Percentiles rank a stretch among this genome's conserved stretches.
phyloP scores from a whole-genome alignment of 257 asterid species.

The Sherardia arvensis region DNA sequence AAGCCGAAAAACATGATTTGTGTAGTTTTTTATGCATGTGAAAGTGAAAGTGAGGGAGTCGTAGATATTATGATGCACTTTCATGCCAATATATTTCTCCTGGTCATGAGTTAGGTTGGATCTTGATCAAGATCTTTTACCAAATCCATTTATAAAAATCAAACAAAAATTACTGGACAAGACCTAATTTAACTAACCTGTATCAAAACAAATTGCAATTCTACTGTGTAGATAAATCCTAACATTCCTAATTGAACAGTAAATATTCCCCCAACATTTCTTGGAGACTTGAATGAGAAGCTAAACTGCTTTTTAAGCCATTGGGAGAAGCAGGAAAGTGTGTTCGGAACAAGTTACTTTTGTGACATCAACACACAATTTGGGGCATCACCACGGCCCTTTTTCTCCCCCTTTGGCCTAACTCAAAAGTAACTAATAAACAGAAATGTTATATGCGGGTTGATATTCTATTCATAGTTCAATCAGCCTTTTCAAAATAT shows the following conservation, averaged over 20 bases:
- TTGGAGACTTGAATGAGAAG: conserved; percentile 7
- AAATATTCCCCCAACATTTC: not conserved
- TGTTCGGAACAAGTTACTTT: not conserved
- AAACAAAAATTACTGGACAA: too few relatives aligned
- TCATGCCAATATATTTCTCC: not conserved
- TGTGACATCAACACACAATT: not conserved
- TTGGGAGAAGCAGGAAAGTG: not conserved
- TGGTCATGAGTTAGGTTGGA: not conserved
- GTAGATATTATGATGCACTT: not conserved
- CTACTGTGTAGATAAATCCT: too few relatives aligned
- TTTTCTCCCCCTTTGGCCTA: not conserved
- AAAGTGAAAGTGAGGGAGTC: not conserved
- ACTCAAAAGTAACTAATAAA: not conserved
- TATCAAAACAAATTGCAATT: not conserved
- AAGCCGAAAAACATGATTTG: too few relatives aligned
- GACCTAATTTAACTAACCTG: not conserved
- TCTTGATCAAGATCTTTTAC: not conserved
- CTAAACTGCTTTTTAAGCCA: not conserved
- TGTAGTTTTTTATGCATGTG: too few relatives aligned
- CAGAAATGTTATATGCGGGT: too few relatives aligned
- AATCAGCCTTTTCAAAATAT: too few relatives aligned
- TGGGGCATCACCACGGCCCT: not conserved
- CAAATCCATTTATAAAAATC: not conserved
- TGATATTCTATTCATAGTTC: too few relatives aligned
- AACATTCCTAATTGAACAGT: too few relatives aligned